Percentiles rank a stretch among this genome's conserved stretches.
Conservation (phyloP, 495 filamentous ascomycete genomes). For the Patellaria atrata region DNA sequence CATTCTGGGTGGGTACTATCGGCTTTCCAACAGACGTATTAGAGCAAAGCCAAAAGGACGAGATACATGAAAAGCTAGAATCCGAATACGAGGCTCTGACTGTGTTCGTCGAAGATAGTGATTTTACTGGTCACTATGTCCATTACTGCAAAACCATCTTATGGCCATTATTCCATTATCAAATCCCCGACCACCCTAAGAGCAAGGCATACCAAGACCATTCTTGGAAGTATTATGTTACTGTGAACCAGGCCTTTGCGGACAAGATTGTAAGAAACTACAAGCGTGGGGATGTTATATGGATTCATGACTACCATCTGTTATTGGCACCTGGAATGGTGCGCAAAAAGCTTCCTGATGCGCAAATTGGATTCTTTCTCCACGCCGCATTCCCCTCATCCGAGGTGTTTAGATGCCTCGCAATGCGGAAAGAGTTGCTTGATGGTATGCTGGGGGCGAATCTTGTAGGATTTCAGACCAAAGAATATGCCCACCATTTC, state of each 20-base stretch:
- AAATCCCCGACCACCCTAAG: constrained; percentile 91
- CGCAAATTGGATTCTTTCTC: constrained; percentile 87
- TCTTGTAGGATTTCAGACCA: constrained; percentile 79
- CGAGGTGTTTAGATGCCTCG: constrained; percentile 82
- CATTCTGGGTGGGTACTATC: constrained; percentile 78
- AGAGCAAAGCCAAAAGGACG: constrained; percentile 50
- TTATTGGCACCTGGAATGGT: constrained; percentile 86
- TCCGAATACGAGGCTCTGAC: constrained; percentile 66
- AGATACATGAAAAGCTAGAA: constrained; percentile 64
- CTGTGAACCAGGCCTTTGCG: constrained; percentile 79
- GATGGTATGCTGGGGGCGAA: constrained; percentile 87
- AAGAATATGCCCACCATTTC: constrained; percentile 86
- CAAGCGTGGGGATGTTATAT: constrained; percentile 80
- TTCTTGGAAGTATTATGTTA: constrained; percentile 86
- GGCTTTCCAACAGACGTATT: constrained; percentile 84
- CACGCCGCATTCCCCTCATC: constrained; percentile 92
- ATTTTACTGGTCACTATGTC: constrained; percentile 82
- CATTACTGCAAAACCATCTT: constrained; percentile 68
- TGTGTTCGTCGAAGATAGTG: constrained; percentile 72
- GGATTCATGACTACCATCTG: constrained; percentile 91
- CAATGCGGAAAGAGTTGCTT: constrained; percentile 67
- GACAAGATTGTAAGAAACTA: constrained; percentile 78
- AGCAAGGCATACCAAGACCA: constrained; percentile 96
- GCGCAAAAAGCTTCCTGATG: constrained; percentile 69
- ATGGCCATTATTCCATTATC: constrained; percentile 73